phyloP scores from a whole-genome alignment of 805 yeast genomes.

The Kregervanrija fluxuum region DNA sequence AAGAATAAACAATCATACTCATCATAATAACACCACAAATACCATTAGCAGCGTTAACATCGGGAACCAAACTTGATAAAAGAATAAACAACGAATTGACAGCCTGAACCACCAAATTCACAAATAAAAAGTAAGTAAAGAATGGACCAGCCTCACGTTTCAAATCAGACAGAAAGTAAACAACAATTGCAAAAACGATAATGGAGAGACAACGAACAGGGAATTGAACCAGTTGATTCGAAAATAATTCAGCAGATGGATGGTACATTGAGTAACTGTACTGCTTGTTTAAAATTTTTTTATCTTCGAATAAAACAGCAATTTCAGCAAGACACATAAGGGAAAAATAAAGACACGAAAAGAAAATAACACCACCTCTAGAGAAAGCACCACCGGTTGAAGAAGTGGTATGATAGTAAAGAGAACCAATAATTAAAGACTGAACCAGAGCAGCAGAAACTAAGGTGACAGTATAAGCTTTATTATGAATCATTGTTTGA shows the following conservation, averaged over 20 bases:
- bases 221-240: conserved; percentile 47
- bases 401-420: conserved; percentile 19
- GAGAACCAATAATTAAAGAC: conserved; percentile 54
- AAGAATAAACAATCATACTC: conserved; percentile 51
- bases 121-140: conserved; percentile 25
- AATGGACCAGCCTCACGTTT: conserved; percentile 47
- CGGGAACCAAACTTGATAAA: conserved; percentile 42
- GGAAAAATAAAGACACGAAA: conserved; percentile 51
- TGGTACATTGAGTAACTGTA: conserved; percentile 56
- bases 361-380: conserved; percentile 59
- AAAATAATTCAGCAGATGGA: conserved; percentile 59
- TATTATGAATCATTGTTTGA: conserved; percentile 49
- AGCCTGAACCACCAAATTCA: conserved; percentile 26
- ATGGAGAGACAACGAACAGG: conserved; percentile 49
- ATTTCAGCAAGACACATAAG: conserved; percentile 58
- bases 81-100: conserved; percentile 47
- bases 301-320: conserved; percentile 48
- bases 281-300: conserved; percentile 59
- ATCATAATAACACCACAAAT: conserved; percentile 50
- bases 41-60: conserved; percentile 50
- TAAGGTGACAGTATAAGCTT: conserved; percentile 42
- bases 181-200: conserved; percentile 36
- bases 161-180: conserved; percentile 48
- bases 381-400: conserved; percentile 26
- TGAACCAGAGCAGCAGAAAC: conserved; percentile 45